Percentiles rank a stretch among this genome's conserved stretches.
Conservation (phyloP, 2,329 filamentous ascomycete genomes). For the Podosphaera leucotricha region DNA sequence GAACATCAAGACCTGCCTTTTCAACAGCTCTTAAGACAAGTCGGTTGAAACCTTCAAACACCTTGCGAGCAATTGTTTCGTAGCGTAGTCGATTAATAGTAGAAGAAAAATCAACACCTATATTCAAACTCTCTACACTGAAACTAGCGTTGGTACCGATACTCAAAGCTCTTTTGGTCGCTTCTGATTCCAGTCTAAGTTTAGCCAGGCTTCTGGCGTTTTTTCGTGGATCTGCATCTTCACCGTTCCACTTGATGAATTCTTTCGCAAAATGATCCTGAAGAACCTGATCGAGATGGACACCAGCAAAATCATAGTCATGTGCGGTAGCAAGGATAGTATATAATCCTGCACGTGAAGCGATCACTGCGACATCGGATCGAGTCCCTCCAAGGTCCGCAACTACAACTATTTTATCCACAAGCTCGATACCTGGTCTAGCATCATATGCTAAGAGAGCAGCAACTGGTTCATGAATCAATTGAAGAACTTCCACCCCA, state of each 20-base stretch:
- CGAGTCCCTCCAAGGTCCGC: constrained; percentile 83
- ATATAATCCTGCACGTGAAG: constrained; percentile 87
- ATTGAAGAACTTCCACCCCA: constrained; percentile 71
- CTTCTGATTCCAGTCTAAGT: constrained; percentile 75
- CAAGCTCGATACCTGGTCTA: constrained; percentile 43
- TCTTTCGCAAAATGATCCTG: constrained; percentile 97
- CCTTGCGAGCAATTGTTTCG: constrained; percentile 67
- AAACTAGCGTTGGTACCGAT: constrained; percentile 74
- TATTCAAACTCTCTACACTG: constrained; percentile 73
- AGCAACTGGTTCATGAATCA: constrained; percentile 77
- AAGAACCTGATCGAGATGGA: constrained; percentile 68
- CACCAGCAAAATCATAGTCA: constrained; percentile 82
- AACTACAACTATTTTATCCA: constrained; percentile 79
- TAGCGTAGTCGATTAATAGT: constrained; percentile 87
- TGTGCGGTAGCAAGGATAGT: constrained; percentile 81
- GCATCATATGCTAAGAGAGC: constrained; percentile 82
- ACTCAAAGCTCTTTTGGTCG: constrained; percentile 76
- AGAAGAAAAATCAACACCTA: constrained; percentile 74
- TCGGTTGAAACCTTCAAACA: constrained; percentile 70
- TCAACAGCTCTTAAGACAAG: constrained; percentile 66
- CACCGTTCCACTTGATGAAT: constrained; percentile 78
- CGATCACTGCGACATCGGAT: constrained; percentile 75
- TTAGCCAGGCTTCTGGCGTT: constrained; percentile 70
- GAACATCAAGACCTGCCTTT: constrained; percentile 77
- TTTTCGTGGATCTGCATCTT: constrained; percentile 48